These are phyloP conservation scores for Jackrogersella minutella DNA, from an alignment of 495 filamentous ascomycete species.

Conservation along the genomic window DNA sequence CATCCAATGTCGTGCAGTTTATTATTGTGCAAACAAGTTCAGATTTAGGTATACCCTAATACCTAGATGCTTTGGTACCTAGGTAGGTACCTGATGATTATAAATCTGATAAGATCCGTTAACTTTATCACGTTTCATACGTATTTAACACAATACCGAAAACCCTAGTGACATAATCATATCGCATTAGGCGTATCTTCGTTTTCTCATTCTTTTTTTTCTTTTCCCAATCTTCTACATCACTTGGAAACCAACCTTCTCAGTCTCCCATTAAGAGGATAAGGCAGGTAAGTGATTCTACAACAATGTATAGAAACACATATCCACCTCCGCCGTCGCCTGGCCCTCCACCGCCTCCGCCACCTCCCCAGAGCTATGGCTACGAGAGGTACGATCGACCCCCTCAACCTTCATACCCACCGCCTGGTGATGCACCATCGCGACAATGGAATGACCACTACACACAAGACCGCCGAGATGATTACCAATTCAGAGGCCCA, in stretches of 20 bases:
- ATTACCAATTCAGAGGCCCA: slow-evolving; percentile 29
- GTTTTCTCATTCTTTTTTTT: too few species aligned
- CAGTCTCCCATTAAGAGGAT: background rate
- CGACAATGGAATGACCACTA: slow-evolving; percentile 35
- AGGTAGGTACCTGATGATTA: too few species aligned
- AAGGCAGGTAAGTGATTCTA: too few species aligned
- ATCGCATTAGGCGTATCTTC: background rate
- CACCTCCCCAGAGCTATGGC: slow-evolving; percentile 13
- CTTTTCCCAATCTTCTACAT: background rate
- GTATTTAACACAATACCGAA: background rate
- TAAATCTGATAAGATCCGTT: too few species aligned
- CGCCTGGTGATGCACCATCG: slow-evolving; percentile 15
- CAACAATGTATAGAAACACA: slow-evolving; percentile 35
- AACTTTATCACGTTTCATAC: too few species aligned
- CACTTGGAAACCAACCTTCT: background rate
- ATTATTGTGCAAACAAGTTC: too few species aligned
- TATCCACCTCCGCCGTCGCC: slow-evolving; percentile 22
- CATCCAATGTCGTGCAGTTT: too few species aligned
- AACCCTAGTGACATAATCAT: background rate
- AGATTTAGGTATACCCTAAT: too few species aligned
- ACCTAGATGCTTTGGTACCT: too few species aligned
- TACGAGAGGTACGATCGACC: slow-evolving; percentile 28
- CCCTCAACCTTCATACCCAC: slow-evolving; percentile 25
- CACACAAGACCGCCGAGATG: slow-evolving; percentile 26
- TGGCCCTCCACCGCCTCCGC: slow-evolving; percentile 31